Base-by-base conservation (phyloP, 495 filamentous ascomycete species). In the Pyrenula aspistea region DNA sequence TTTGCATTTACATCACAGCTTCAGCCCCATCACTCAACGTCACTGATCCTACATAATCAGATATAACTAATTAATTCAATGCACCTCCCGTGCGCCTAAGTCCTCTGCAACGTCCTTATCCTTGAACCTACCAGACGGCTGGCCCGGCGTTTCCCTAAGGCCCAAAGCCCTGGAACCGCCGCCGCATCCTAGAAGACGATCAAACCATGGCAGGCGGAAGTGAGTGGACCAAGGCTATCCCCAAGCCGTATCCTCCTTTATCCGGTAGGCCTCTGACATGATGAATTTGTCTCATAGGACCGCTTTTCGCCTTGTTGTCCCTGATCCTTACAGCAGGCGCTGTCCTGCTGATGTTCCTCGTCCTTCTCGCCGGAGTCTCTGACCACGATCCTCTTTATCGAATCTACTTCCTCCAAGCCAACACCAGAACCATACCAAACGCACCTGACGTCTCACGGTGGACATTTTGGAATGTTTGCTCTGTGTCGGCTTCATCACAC, bases 401-500 rank as follows among this genome's bases (percentile, higher is more conserved):
- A 49, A 86, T 89, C 61, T 95, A 85, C 73, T 94, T 95, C 77
- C 81, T 96, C 25, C 78, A 85, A 64, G 86, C 84, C 61, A 76
- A 82, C 65, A 92, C 88, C 12, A 69, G 73, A 51, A 80, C 74
- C 62, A 90, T 94, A 63, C 72, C 83, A 11, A 80, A 80, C 21
- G 83, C 89, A 1, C 77, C 81, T 21, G 25, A 78, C 31, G 59
- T 79, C 8, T 83, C 88, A 8, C 82, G 91, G 70, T 96, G 91
- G 91, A 93, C 90, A 2, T 92, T 85, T 72, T 92, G 91, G 80
- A 82, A 84, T 62, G 67, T 92, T n/a, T 87, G 83, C 68, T 65
- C 70, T 23, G 79, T 78, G 24, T n/a, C n/a, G n/a, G 31, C 31
- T 15, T 42, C 31, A 42, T 4, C 8, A 42, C 31, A 42, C 31